These are phyloP conservation scores for Strigomonas culicis DNA, from an alignment of 208 protist genomes.

Conservation along the genomic window DNA sequence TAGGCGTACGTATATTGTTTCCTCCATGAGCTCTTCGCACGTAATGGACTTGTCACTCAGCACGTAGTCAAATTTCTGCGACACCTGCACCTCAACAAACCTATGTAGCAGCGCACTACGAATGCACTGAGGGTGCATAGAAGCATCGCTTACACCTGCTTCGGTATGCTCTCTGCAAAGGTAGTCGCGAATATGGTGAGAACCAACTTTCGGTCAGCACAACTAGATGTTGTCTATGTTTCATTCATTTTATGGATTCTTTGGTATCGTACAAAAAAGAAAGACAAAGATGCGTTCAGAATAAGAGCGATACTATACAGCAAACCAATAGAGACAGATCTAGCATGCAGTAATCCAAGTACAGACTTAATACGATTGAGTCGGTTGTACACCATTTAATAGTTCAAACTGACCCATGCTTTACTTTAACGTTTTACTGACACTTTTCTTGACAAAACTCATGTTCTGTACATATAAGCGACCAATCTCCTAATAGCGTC, in stretches of 20 bases:
- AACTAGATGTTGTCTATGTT: constrained; percentile 8
- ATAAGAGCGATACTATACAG: neutral
- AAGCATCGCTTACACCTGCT: constrained; percentile 70
- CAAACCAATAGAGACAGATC: too few relatives aligned
- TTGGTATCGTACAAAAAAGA: too few relatives aligned
- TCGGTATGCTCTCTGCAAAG: constrained; percentile 60
- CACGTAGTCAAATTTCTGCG: constrained; percentile 62
- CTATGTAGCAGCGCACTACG: constrained; percentile 62
- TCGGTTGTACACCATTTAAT: too few relatives aligned
- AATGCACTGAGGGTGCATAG: constrained; percentile 53
- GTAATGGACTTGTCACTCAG: constrained; percentile 78
- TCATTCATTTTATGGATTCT: neutral
- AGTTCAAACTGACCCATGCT: too few relatives aligned
- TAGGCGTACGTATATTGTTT: neutral
- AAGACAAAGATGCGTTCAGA: too few relatives aligned
- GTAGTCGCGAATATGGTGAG: constrained; percentile 79
- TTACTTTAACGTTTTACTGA: too few relatives aligned
- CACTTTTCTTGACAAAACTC: too few relatives aligned
- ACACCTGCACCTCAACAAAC: constrained; percentile 36
- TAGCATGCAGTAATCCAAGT: too few relatives aligned
- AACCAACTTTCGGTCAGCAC: constrained; percentile 42
- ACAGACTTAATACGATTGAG: too few relatives aligned
- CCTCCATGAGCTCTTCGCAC: neutral
- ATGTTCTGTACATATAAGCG: too few relatives aligned
- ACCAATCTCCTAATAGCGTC: too few relatives aligned